Conservation (phyloP, 305 asterid genomes). For the Petunia hybrid region DNA sequence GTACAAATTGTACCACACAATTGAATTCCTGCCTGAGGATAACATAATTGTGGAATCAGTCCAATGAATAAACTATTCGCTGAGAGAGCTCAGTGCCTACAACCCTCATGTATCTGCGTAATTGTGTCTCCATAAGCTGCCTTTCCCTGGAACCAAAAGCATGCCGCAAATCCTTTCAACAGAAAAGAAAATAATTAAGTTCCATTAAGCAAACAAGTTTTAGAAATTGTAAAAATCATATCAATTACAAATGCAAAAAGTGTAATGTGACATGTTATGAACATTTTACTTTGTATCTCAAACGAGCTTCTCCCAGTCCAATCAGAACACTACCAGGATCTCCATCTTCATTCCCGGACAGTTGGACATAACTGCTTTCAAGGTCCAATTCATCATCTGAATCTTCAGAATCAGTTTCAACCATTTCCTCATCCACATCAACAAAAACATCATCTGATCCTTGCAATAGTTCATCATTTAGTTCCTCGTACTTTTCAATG, state of each 20-base stretch:
- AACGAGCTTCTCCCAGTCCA: constrained; percentile 62
- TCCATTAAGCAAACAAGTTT: neutral
- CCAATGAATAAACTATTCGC: constrained; percentile 69
- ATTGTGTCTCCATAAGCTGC: constrained; percentile 54
- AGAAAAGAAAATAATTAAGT: constrained; percentile 17
- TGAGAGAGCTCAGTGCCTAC: constrained; percentile 80
- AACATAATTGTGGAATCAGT: constrained; percentile 41
- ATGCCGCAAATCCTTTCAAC: constrained; percentile 64
- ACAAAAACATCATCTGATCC: constrained; percentile 55
- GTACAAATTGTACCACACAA: neutral
- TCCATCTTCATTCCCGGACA: constrained; percentile 50
- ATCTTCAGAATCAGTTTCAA: constrained; percentile 66
- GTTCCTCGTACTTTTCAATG: constrained; percentile 53
- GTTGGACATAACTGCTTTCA: constrained; percentile 46
- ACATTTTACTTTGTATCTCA: constrained; percentile 64
- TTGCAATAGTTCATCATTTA: constrained; percentile 46
- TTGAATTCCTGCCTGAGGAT: neutral
- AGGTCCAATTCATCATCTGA: constrained; percentile 64
- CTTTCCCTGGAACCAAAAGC: constrained; percentile 66
- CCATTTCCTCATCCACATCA: constrained; percentile 62
- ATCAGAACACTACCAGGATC: constrained; percentile 62
- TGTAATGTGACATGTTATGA: constrained; percentile 13
- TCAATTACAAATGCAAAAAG: neutral
- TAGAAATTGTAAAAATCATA: neutral
- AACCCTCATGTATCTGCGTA: constrained; percentile 60